Percentiles rank a stretch among this genome's conserved stretches.
Conservation (phyloP, 495 filamentous ascomycete genomes). For the Copromyces sp. region DNA sequence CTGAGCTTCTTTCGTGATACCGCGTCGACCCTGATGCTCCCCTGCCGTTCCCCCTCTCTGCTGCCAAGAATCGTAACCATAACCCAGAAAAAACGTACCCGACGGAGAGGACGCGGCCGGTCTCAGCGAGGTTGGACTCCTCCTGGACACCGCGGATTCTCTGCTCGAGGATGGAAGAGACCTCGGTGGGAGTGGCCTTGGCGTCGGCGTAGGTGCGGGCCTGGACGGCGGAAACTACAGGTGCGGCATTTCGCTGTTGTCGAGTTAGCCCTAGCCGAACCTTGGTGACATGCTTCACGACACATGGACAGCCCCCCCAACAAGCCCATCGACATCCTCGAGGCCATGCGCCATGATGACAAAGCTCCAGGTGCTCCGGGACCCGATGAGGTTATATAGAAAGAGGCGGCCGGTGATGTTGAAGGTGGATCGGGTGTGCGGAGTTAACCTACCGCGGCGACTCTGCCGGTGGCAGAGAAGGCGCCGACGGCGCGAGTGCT, state of each 20-base stretch:
- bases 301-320: conserved; percentile 23
- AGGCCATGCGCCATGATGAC: conserved; percentile 8
- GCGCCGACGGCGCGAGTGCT: conserved; percentile 87
- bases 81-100: conserved; percentile 59
- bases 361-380: conserved; percentile 28
- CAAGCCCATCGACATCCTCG: conserved; percentile 19
- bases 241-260: conserved; percentile 74
- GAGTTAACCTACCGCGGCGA: conserved; percentile 76
- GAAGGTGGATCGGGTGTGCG: conserved; percentile 26
- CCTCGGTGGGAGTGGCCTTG: conserved; percentile 93
- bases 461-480: conserved; percentile 80
- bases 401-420: conserved; percentile 27
- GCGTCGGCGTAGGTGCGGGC: conserved; percentile 83
- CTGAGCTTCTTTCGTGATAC: neutral
- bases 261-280: conserved; percentile 42
- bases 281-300: conserved; percentile 26
- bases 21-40: neutral
- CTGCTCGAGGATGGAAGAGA: conserved; percentile 98
- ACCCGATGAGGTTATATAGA: conserved; percentile 27
- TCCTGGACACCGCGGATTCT: conserved; percentile 95
- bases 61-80: conserved; percentile 11
- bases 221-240: conserved; percentile 66
- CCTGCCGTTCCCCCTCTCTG: conserved; percentile 1
- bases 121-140: conserved; percentile 94
- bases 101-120: conserved; percentile 95